Evolutionary conservation across 75 land plant genomes (phyloP), one percentile per base, ranked within the genome.

Genomic region (Picea glauca): DNA sequence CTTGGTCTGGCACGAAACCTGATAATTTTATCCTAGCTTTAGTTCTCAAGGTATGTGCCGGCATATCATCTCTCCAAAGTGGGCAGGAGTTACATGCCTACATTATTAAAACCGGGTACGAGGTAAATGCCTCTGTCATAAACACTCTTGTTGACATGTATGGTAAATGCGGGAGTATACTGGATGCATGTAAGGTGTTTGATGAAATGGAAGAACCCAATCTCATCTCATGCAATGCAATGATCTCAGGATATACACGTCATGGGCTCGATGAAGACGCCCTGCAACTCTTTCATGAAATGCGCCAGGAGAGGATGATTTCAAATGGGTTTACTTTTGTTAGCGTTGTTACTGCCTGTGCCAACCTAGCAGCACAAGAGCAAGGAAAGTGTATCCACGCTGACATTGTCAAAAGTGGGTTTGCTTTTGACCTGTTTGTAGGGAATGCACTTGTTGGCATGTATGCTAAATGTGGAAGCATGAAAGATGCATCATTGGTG

Each of bases 111-210:
- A 40, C 18, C 30, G 62, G 78, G 21, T n/a, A 70, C 6, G 58
- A 58, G 13, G 12, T 31, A 54, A 72, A 75, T 74, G 58, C 66
- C n/a, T 14, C 3, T 3, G 59, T 78, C 33, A 63, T 62, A 4
- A 84, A 50, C 26, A 32, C 66, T 15, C 73, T 81, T 72, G 50
- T 84, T 6, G 83, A 78, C 26, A 81, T 84, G 83, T 84, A 84
- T 77, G 78, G 58, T 31, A 80, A 76, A 46, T 62, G 79, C 59
- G 82, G 85, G 20, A 66, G 65, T 57, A 14, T 84, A 31, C 18
- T 14, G 57, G 75, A 76, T 64, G 85, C 82, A 30, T 20, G 77
- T 13, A 33, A 75, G 3, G 18, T 75, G 6, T 83, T 83, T 58
- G 83, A 83, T 62, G 56, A 58, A 17, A 81, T 83, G 68, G 3